These are phyloP conservation scores for Metarhizium guizhouense DNA, from an alignment of 2,329 filamentous ascomycete genomes.

Conservation along the genomic window DNA sequence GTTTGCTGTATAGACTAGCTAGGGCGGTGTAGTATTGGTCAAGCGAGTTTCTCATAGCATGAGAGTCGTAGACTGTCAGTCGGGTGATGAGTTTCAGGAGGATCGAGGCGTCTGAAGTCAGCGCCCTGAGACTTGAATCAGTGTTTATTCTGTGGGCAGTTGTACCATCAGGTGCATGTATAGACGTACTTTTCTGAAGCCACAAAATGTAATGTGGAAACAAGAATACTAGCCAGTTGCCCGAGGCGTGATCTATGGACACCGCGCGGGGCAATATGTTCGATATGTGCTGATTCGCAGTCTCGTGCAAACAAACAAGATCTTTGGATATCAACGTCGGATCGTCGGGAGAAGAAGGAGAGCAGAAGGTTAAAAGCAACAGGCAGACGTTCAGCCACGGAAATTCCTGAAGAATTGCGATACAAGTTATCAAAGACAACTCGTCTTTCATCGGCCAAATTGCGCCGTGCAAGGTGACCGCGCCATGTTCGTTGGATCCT, in stretches of 20 bases:
- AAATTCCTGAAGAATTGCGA: constrained; percentile 22
- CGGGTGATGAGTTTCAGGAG: constrained; percentile 28
- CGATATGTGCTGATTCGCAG: constrained; percentile 25
- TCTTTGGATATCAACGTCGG: constrained; percentile 38
- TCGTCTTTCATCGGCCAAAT: constrained; percentile 49
- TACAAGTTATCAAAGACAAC: constrained; percentile 55
- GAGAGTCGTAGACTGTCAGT: constrained; percentile 14
- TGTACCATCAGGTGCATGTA: background rate
- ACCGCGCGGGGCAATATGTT: constrained; percentile 23
- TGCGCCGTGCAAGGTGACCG: constrained; percentile 56
- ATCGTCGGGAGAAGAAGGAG: constrained; percentile 36
- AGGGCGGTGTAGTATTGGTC: constrained; percentile 32
- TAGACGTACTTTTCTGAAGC: constrained; percentile 16
- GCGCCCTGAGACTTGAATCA: background rate
- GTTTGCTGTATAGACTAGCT: constrained; percentile 23
- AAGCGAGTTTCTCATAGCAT: constrained; percentile 14
- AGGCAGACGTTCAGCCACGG: constrained; percentile 26
- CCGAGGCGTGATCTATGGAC: constrained; percentile 21
- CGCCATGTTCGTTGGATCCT: constrained; percentile 76
- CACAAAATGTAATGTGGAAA: constrained; percentile 22
- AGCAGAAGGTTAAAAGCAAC: constrained; percentile 39
- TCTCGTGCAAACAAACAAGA: constrained; percentile 38
- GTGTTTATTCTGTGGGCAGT: background rate
- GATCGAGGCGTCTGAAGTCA: constrained; percentile 10
- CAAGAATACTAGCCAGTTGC: constrained; percentile 26